phyloP scores from a whole-genome alignment of 176 grass and related monocot species.

The Lolium perenne region DNA sequence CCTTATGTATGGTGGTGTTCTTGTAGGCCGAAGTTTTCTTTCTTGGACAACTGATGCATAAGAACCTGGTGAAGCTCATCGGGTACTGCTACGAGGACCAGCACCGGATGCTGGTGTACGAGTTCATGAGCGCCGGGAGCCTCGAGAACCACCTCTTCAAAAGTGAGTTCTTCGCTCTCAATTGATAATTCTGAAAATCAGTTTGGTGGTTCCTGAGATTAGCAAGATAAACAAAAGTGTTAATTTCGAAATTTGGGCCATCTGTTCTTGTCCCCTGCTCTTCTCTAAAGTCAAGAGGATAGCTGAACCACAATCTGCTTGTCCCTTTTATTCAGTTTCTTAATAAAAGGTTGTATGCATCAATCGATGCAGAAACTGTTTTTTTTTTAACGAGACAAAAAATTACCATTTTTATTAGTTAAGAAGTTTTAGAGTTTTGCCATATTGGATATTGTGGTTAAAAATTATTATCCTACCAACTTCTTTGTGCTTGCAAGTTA shows the following conservation, averaged over 20 bases:
- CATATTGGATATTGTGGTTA: neutral
- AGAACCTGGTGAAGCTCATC: constrained; percentile 65
- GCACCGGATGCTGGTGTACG: constrained; percentile 85
- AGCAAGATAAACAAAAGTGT: neutral
- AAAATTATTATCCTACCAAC: neutral
- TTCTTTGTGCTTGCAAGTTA: neutral
- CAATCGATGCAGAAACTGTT: no score
- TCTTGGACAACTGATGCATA: constrained; percentile 74
- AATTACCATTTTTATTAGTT: no score
- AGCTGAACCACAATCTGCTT: neutral
- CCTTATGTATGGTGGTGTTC: neutral
- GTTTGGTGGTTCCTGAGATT: neutral
- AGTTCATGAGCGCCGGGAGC: constrained; percentile 70
- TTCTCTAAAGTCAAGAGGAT: constrained; percentile 25
- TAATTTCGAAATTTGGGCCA: neutral
- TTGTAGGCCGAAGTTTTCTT: constrained; percentile 77
- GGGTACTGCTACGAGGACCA: constrained; percentile 82
- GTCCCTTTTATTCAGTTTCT: no score
- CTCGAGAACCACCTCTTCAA: constrained; percentile 85
- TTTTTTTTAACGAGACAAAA: no score
- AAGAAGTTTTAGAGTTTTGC: no score
- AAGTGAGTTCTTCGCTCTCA: constrained; percentile 26
- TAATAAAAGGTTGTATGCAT: no score
- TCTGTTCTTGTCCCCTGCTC: neutral
- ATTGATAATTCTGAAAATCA: neutral